A percentile compares a stretch with the other conserved stretches of the same genome.
Evolutionary conservation across 306 rosid species (phyloP).

Genomic region (Trifolium repens): DNA sequence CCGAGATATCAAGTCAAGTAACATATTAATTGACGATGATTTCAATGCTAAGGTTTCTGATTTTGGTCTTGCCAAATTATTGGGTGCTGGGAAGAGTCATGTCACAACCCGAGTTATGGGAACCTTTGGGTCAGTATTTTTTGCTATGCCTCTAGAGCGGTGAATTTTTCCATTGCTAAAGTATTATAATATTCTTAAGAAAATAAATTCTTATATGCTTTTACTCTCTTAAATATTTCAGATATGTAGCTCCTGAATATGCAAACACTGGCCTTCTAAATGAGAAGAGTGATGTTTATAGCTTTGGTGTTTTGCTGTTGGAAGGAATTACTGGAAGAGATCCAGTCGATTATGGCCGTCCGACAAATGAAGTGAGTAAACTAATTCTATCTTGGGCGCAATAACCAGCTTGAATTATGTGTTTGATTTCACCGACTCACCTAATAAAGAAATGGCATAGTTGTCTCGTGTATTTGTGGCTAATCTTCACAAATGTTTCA

Average conservation of each 20-base stretch:
- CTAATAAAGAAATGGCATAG: not conserved
- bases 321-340: constrained; percentile 93
- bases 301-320: constrained; percentile 86
- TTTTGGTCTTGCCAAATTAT: constrained; percentile 91
- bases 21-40: constrained; percentile 83
- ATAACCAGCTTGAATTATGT: constrained; percentile 33
- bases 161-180: constrained; percentile 21
- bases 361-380: constrained; percentile 70
- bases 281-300: constrained; percentile 93
- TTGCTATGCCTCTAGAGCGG: constrained; percentile 14
- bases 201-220: constrained; percentile 10
- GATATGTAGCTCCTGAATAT: constrained; percentile 94
- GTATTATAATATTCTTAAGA: not conserved
- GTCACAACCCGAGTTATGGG: constrained; percentile 97
- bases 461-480: constrained; percentile 13
- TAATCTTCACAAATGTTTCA: not conserved
- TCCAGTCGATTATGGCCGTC: constrained; percentile 90
- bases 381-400: constrained; percentile 13
- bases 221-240: constrained; percentile 38
- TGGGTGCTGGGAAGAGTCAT: constrained; percentile 92
- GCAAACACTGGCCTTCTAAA: constrained; percentile 91
- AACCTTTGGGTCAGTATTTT: constrained; percentile 80
- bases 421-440: constrained; percentile 21
- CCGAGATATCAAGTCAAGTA: constrained; percentile 92
- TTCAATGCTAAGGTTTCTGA: constrained; percentile 97